Conservation (phyloP, 2,329 filamentous ascomycete species). For the Penicillium sp. region DNA sequence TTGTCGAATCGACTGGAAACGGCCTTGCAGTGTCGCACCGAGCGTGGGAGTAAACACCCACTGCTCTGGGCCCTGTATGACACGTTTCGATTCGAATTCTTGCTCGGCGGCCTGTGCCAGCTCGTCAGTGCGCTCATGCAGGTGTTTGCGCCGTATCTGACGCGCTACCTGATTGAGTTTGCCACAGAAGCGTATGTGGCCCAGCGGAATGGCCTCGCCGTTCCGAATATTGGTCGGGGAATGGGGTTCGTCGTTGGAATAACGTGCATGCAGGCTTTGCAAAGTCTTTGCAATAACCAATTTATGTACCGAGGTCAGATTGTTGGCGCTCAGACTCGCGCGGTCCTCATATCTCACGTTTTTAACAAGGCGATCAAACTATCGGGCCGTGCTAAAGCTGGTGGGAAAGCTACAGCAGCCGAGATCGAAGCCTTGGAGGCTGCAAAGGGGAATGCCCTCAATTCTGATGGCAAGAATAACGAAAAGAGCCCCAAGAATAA, state of each 20-base stretch:
- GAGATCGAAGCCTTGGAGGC: conserved; percentile 43
- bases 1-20: conserved; percentile 61
- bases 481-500: conserved; percentile 18
- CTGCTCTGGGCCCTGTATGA: conserved; percentile 78
- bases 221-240: conserved; percentile 66
- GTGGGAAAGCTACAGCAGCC: conserved; percentile 55
- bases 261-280: conserved; percentile 74
- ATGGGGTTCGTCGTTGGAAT: conserved; percentile 80
- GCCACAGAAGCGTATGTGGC: conserved; percentile 72
- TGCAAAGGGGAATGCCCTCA: conserved; percentile 36
- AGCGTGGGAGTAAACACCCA: conserved; percentile 64
- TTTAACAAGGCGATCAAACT: conserved; percentile 91
- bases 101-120: conserved; percentile 73
- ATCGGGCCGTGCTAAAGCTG: conserved; percentile 80
- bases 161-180: conserved; percentile 82
- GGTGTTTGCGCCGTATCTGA: conserved; percentile 75
- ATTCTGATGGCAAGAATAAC: conserved; percentile 27
- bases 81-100: conserved; percentile 77
- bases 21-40: conserved; percentile 63
- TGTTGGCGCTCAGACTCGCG: conserved; percentile 76
- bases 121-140: conserved; percentile 65
- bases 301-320: conserved; percentile 92
- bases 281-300: conserved; percentile 77
- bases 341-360: conserved; percentile 74
- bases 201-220: conserved; percentile 44